phyloP scores from a whole-genome alignment of 1,284 basidiomycete species.

The Fomitopsis betulina region DNA sequence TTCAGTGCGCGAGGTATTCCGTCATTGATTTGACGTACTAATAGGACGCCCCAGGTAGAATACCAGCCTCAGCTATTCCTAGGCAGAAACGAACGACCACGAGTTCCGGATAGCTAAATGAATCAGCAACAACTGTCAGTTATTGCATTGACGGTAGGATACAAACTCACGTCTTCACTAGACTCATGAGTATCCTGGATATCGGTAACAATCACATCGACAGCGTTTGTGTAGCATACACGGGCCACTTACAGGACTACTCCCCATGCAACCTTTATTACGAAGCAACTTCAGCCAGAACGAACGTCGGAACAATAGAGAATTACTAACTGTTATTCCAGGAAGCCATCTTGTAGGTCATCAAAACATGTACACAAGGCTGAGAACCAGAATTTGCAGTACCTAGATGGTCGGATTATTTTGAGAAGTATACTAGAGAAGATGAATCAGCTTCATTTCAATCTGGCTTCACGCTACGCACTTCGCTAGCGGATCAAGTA shows the following conservation, averaged over 20 bases:
- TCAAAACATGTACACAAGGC: not conserved
- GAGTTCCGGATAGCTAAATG: constrained; percentile 51
- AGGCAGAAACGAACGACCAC: constrained; percentile 20
- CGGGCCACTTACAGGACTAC: constrained; percentile 17
- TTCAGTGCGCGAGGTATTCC: not conserved
- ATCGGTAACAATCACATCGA: not conserved
- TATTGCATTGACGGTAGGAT: not conserved
- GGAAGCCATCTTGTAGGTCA: constrained; percentile 24
- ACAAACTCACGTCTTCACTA: constrained; percentile 50
- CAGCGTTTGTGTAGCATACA: constrained; percentile 31
- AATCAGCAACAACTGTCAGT: constrained; percentile 1
- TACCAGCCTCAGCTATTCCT: constrained; percentile 64
- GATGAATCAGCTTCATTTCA: not conserved
- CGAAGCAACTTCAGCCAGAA: not conserved
- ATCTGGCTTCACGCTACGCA: constrained; percentile 21
- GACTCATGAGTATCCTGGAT: constrained; percentile 57
- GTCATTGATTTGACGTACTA: constrained; percentile 31
- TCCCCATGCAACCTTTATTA: constrained; percentile 22
- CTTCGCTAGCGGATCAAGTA: constrained; percentile 62
- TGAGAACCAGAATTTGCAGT: not conserved
- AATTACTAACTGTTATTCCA: constrained; percentile 21
- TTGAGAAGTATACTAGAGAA: constrained; percentile 26
- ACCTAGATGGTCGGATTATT: constrained; percentile 28
- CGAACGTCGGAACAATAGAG: not conserved
- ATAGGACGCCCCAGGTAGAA: constrained; percentile 67